These are phyloP conservation scores for Amphirosellinia nigrospora DNA, from an alignment of 495 filamentous ascomycete genomes.

Conservation along the genomic window DNA sequence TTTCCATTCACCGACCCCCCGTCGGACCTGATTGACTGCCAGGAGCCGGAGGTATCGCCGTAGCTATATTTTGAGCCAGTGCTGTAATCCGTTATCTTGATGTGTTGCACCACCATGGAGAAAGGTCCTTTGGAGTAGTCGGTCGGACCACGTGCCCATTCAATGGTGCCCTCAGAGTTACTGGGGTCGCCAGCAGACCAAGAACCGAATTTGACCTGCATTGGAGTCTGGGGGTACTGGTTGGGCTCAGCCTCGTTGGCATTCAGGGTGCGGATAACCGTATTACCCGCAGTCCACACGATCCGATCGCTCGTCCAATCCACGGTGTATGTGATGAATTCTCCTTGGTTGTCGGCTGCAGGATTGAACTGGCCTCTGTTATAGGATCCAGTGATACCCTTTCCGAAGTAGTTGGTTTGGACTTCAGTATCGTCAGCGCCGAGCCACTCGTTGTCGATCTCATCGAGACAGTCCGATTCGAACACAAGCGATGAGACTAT, in stretches of 20 bases:
- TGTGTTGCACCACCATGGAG: slow-evolving; percentile 79
- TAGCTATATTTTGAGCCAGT: slow-evolving; percentile 85
- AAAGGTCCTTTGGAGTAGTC: slow-evolving; percentile 82
- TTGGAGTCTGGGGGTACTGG: slow-evolving; percentile 90
- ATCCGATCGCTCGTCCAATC: slow-evolving; percentile 81
- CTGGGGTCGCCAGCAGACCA: slow-evolving; percentile 85
- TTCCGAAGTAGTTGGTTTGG: slow-evolving; percentile 93
- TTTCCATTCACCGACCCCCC: slow-evolving; percentile 68
- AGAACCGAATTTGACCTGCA: slow-evolving; percentile 82
- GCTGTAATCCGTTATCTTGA: slow-evolving; percentile 86
- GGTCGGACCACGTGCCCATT: slow-evolving; percentile 85
- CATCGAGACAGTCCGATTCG: slow-evolving; percentile 89
- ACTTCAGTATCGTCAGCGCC: slow-evolving; percentile 68
- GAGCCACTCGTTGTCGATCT: slow-evolving; percentile 92
- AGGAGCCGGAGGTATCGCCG: slow-evolving; percentile 73
- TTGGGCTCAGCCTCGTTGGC: slow-evolving; percentile 61
- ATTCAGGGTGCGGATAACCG: slow-evolving; percentile 69
- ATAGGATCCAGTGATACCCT: slow-evolving; percentile 77
- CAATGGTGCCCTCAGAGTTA: slow-evolving; percentile 76
- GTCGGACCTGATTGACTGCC: slow-evolving; percentile 64
- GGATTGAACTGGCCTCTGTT: slow-evolving; percentile 77
- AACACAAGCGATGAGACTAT: slow-evolving; percentile 86
- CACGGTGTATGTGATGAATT: slow-evolving; percentile 88
- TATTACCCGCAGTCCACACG: slow-evolving; percentile 81
- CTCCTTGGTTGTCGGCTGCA: slow-evolving; percentile 62